Percentiles rank a stretch among this genome's conserved stretches.
Conservation (phyloP, 495 filamentous ascomycete genomes). For the Lepidopterella palustris region DNA sequence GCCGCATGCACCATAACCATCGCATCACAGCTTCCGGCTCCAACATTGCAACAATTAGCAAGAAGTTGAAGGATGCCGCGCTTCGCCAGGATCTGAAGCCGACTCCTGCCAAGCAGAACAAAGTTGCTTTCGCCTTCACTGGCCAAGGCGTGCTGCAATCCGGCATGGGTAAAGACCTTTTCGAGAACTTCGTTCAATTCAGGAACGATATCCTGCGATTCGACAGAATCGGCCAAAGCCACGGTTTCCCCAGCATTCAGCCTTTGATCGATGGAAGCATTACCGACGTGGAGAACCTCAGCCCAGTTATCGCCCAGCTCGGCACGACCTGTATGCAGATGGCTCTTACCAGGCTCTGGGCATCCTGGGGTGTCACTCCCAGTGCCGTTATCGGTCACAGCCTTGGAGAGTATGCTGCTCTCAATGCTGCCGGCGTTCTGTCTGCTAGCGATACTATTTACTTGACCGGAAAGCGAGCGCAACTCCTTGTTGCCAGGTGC, state of each 20-base stretch:
- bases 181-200: constrained; percentile 28
- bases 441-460: constrained; percentile 37
- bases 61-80: constrained; percentile 31
- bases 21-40: constrained; percentile 56
- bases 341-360: constrained; percentile 35
- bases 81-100: constrained; percentile 31
- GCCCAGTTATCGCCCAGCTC: constrained; percentile 33
- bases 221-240: constrained; percentile 28
- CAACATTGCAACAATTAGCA: constrained; percentile 37
- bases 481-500: constrained; percentile 31
- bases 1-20: constrained; percentile 75
- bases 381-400: constrained; percentile 40
- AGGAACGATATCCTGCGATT: constrained; percentile 27
- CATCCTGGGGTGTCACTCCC: constrained; percentile 35
- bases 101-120: constrained; percentile 34
- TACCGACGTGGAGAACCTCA: constrained; percentile 17
- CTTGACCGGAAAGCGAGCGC: constrained; percentile 37
- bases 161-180: constrained; percentile 35
- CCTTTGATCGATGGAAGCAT: constrained; percentile 27
- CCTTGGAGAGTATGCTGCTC: constrained; percentile 43
- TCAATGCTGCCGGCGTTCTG: constrained; percentile 39
- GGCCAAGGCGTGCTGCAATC: constrained; percentile 38
- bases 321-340: constrained; percentile 36
- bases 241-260: constrained; percentile 32
- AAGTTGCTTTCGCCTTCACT: constrained; percentile 52